Evolutionary conservation across 768 basidiomycete species (phyloP).

Genomic region (Filobasidium floriforme): DNA sequence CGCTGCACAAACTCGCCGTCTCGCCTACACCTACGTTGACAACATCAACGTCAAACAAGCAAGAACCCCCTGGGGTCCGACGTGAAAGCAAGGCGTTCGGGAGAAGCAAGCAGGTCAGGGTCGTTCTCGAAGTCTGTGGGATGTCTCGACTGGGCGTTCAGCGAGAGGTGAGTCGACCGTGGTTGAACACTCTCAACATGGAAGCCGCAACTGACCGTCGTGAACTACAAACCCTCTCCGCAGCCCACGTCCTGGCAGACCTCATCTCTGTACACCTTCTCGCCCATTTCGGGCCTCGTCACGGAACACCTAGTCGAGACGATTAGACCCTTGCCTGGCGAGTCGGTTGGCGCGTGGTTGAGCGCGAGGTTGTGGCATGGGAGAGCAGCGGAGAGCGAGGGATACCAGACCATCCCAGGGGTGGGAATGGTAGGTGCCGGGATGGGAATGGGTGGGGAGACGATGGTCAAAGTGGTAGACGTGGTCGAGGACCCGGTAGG

Average conservation of each 20-base stretch:
- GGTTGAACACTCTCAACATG: no score
- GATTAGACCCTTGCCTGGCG: conserved; percentile 43
- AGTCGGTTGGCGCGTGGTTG: conserved; percentile 42
- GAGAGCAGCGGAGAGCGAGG: conserved; percentile 12
- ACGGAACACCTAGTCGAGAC: conserved; percentile 40
- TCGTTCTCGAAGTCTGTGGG: conserved; percentile 31
- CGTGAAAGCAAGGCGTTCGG: not conserved
- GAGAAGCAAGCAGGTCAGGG: conserved; percentile 32
- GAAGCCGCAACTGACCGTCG: conserved; percentile 28
- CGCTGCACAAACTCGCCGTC: conserved; percentile 37
- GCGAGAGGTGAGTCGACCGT: not conserved
- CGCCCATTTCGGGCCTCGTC: conserved; percentile 40
- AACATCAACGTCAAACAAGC: conserved; percentile 17
- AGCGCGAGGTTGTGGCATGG: conserved; percentile 28
- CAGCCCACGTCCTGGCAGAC: conserved; percentile 42
- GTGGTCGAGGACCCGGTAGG: not conserved
- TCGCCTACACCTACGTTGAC: conserved; percentile 24
- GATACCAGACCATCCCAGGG: not conserved
- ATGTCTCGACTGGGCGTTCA: conserved; percentile 28
- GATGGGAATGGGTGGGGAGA: not conserved
- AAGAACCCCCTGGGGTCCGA: conserved; percentile 12
- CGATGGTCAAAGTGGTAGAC: not conserved
- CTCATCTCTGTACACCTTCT: conserved; percentile 43
- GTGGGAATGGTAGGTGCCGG: not conserved
- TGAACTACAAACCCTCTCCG: conserved; percentile 14